These are phyloP conservation scores for Hordeum marinum DNA, from an alignment of 176 grass and related monocot genomes.

Conservation along the genomic window DNA sequence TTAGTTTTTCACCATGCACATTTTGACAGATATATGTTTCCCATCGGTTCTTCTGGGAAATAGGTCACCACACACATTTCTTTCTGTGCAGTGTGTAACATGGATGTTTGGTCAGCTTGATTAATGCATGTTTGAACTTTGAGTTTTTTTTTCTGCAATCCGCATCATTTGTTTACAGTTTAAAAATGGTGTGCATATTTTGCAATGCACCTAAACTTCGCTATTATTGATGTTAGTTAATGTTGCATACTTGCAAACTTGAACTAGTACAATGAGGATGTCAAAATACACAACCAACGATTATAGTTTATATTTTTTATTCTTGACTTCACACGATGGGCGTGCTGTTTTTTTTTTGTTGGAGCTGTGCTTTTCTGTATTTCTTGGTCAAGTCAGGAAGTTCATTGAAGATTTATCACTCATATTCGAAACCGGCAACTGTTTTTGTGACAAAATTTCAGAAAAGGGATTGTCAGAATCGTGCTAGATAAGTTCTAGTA, in stretches of 20 bases:
- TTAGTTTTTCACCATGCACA: background rate
- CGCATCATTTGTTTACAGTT: background rate
- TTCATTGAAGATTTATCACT: background rate
- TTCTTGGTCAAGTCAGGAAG: background rate
- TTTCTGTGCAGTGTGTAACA: background rate
- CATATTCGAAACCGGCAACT: background rate
- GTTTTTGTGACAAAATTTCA: background rate
- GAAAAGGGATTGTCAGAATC: background rate
- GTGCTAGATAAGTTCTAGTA: background rate
- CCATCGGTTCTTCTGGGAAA: background rate
- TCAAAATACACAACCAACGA: background rate
- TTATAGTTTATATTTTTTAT: background rate
- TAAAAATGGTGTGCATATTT: background rate
- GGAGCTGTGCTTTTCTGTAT: background rate
- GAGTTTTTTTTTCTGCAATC: background rate
- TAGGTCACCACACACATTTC: background rate
- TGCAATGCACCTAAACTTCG: background rate
- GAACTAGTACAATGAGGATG: background rate
- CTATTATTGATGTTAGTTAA: background rate
- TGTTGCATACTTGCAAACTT: background rate
- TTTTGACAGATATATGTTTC: background rate
- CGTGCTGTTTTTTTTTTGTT: background rate
- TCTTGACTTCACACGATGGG: background rate
- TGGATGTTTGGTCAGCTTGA: background rate
- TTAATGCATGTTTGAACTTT: background rate